Percentiles rank a stretch among this genome's conserved stretches.
phyloP scores from a whole-genome alignment of 176 grass and related monocot genomes.

The Sorghum bicolor region Sorghum_bicolor_NCBIv3 NC_012875.2:44605001-44605500 shows the following conservation, averaged over 20 bases:
- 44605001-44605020: not conserved
- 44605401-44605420: constrained; percentile 64
- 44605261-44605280: constrained; percentile 15
- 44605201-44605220: not conserved
- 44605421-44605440: constrained; percentile 49
- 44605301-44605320: constrained; percentile 45
- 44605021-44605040: constrained; percentile 49
- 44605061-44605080: constrained; percentile 26
- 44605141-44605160: constrained; percentile 41
- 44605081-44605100: constrained; percentile 6
- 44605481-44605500: too few relatives aligned
- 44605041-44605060: constrained; percentile 41
- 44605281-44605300: constrained; percentile 80
- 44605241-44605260: not conserved
- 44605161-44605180: not conserved
- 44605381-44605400: constrained; percentile 60
- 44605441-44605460: constrained; percentile 46
- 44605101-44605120: not conserved
- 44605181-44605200: not conserved
- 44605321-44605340: constrained; percentile 71
- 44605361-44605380: constrained; percentile 53
- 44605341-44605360: constrained; percentile 70
- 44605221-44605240: constrained; percentile 41
- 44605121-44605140: not conserved
- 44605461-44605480: too few relatives aligned